A percentile compares a stretch with the other conserved stretches of the same genome.
Evolutionary conservation across 31 red algal species (phyloP).

Genomic region (Odonthalia washingtoniensis): DNA sequence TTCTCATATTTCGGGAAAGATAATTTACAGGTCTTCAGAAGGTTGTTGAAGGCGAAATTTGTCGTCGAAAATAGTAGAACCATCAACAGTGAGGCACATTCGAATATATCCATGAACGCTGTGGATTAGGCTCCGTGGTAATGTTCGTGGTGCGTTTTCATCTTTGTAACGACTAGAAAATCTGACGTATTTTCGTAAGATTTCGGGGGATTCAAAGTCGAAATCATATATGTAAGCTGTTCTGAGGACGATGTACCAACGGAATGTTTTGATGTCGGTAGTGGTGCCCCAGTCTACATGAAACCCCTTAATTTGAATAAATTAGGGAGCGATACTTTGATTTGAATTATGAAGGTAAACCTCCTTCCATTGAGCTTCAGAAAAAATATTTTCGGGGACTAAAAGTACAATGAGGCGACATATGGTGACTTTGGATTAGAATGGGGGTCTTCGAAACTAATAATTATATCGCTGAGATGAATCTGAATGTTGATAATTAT

Average conservation of each 20-base stretch:
- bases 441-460: conserved; percentile 78
- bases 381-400: conserved; percentile 60
- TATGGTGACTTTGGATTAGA: no score
- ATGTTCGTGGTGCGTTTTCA: not conserved
- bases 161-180: not conserved
- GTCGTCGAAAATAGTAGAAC: not conserved
- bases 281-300: conserved; percentile 55
- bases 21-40: no score
- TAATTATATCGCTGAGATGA: conserved; percentile 73
- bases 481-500: conserved; percentile 90
- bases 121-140: conserved; percentile 23
- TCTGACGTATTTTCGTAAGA: conserved; percentile 50
- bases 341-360: conserved; percentile 50
- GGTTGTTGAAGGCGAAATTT: conserved; percentile 15
- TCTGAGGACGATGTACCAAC: no score
- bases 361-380: conserved; percentile 42
- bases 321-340: conserved; percentile 34
- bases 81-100: conserved; percentile 24
- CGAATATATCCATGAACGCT: conserved; percentile 63
- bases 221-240: not conserved
- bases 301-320: conserved; percentile 62
- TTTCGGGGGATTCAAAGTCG: conserved; percentile 58
- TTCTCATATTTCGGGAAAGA: conserved; percentile 60
- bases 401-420: conserved; percentile 51
- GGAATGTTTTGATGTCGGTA: conserved; percentile 38